A percentile compares a stretch with the other conserved stretches of the same genome.
These are phyloP conservation scores for Botrytis elliptica DNA, from an alignment of 2,329 filamentous ascomycete species.

Conservation along the genomic window DNA sequence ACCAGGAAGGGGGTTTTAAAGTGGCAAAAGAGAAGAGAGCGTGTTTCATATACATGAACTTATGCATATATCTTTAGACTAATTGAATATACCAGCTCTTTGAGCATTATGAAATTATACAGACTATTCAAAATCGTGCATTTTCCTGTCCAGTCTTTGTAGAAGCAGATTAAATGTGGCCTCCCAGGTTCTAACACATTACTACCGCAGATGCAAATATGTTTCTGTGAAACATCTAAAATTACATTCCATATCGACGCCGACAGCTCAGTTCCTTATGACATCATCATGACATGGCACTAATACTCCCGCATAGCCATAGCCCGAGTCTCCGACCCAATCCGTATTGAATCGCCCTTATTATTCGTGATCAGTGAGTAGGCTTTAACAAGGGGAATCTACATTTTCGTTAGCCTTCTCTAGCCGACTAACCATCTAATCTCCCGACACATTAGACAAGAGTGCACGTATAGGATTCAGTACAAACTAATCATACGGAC, in stretches of 20 bases:
- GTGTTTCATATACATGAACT: neutral
- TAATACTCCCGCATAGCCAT: neutral
- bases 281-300: neutral
- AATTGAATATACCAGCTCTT: constrained; percentile 10
- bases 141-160: neutral
- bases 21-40: neutral
- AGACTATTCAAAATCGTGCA: neutral
- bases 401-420: neutral
- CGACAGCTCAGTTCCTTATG: neutral
- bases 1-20: constrained; percentile 22
- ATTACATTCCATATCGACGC: neutral
- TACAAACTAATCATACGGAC: neutral
- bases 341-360: neutral
- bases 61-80: neutral
- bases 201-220: neutral
- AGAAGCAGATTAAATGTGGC: too few relatives aligned
- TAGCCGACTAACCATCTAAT: neutral
- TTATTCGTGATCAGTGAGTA: neutral
- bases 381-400: neutral
- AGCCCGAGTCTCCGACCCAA: neutral
- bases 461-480: neutral
- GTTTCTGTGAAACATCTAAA: neutral
- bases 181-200: neutral
- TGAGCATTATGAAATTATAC: neutral
- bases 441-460: neutral